Evolutionary conservation across 2,329 filamentous ascomycete genomes (phyloP).

Genomic region (Fusarium sp.): DNA sequence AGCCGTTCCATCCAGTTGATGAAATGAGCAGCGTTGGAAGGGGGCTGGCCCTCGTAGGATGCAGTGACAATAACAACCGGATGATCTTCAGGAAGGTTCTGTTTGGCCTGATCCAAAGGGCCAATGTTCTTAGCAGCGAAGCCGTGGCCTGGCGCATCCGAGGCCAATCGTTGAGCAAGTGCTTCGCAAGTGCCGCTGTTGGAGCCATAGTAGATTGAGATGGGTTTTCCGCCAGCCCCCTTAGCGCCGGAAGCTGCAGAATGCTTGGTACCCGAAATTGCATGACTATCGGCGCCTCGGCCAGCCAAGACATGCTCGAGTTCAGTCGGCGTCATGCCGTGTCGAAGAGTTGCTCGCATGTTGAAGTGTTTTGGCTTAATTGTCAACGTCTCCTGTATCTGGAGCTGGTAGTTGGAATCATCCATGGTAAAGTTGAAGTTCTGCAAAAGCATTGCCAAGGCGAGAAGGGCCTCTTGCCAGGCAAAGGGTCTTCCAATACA

Average conservation of each 20-base stretch:
- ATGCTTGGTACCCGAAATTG: conserved; percentile 12
- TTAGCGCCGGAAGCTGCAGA: conserved; percentile 1
- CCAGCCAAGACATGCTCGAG: conserved; percentile 59
- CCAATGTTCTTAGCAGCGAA: conserved; percentile 66
- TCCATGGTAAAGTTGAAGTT: conserved; percentile 75
- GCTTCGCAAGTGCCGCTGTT: conserved; percentile 82
- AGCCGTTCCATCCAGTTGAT: conserved; percentile 70
- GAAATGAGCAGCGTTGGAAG: conserved; percentile 78
- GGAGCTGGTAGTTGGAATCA: conserved; percentile 68
- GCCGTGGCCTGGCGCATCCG: conserved; percentile 69
- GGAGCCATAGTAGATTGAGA: conserved; percentile 79
- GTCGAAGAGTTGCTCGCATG: conserved; percentile 68
- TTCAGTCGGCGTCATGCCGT: conserved; percentile 58
- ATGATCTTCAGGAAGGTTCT: conserved; percentile 68
- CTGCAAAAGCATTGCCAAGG: conserved; percentile 73
- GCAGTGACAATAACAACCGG: conserved; percentile 77
- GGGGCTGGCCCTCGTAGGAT: conserved; percentile 80
- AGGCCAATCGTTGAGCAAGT: conserved; percentile 72
- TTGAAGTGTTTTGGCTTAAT: conserved; percentile 73
- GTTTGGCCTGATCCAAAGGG: conserved; percentile 71
- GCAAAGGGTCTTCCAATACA: conserved; percentile 82
- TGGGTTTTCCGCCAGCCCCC: conserved; percentile 50
- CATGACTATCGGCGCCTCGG: conserved; percentile 10
- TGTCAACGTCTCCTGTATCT: conserved; percentile 68
- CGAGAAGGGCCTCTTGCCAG: conserved; percentile 77